Evolutionary conservation across 805 yeast genomes (phyloP), one percentile per base, ranked within the genome.

Genomic region (Diddensiella caesifluorescens): DNA sequence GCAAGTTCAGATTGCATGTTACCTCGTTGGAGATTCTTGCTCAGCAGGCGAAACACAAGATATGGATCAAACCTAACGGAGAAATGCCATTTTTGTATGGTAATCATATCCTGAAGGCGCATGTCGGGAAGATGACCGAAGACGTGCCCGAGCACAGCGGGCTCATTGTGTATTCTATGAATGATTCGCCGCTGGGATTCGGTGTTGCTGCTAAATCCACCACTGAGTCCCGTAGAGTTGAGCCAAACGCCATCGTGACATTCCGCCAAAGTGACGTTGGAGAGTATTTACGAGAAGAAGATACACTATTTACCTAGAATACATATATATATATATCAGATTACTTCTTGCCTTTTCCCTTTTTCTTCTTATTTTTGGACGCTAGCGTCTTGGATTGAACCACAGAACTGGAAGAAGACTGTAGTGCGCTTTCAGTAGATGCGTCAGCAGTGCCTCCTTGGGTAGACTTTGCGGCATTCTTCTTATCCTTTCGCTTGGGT

Each of bases 121-220:
- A 92, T 61, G 74, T 92, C 43, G 98, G 98, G 26, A 82, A 88
- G 56, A 87, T 92, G 84, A 83, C 95, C 42, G 98, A 92, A 53
- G 97, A 92, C 60, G 85, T 92, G 42, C 97, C 97, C 22, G 97
- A 90, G 64, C 98, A 92, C 59, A 92, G 95, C 1, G 98, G 98
- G 58, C 89, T 92, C 18, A 74, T 92, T 51, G 82, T 92, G 12
- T 87, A 75, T 55, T 82, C 95, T 6, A 92, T 92, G 97, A 59
- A 50, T 41, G 98, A 92, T 62, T 76, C 80, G 22, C 95, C 98
- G 16, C 70, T 90, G 28, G 98, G 98, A 0, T 92, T 92, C 57
- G 98, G 98, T 46, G 94, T 92, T 9, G 76, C 89, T 56, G 89
- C 97, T 25, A 89, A 86, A 64, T 80, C 95, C 23, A 88, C 97